Conservation (phyloP, 257 asterid genomes). For the Fraxinus americana region DNA sequence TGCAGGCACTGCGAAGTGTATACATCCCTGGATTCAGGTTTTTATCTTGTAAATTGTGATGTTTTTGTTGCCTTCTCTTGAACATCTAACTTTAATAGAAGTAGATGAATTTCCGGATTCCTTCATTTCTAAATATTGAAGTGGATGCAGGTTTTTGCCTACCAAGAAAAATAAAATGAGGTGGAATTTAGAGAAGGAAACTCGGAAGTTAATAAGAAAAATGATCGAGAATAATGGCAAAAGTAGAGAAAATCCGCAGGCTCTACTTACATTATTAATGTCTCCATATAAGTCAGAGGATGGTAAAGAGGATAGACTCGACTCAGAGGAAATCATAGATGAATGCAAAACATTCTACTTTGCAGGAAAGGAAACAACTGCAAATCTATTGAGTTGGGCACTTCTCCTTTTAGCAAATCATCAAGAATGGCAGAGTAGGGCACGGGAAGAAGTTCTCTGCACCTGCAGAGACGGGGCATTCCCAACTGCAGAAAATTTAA, state of each 20-base stretch:
- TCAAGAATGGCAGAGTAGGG: constrained; percentile 69
- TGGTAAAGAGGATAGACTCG: constrained; percentile 53
- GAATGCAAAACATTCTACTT: constrained; percentile 84
- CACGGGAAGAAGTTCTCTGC: constrained; percentile 55
- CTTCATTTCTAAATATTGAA: not conserved
- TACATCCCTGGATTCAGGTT: constrained; percentile 65
- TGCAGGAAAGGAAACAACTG: constrained; percentile 80
- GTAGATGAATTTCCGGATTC: too few species aligned
- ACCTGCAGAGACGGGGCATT: constrained; percentile 29
- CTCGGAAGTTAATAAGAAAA: constrained; percentile 32
- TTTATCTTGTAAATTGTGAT: not conserved
- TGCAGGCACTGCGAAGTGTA: constrained; percentile 48
- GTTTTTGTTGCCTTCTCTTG: not conserved
- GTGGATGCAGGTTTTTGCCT: constrained; percentile 36
- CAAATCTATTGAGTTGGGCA: constrained; percentile 65
- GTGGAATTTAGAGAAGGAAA: constrained; percentile 45
- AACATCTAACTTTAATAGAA: too few species aligned
- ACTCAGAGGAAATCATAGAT: constrained; percentile 51
- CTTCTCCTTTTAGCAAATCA: constrained; percentile 65
- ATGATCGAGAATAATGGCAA: constrained; percentile 30
- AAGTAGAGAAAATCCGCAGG: constrained; percentile 29
- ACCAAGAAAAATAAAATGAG: constrained; percentile 43
- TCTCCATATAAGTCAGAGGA: constrained; percentile 31
- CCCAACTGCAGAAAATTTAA: constrained; percentile 38
- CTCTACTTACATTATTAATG: constrained; percentile 32